A percentile compares a stretch with the other conserved stretches of the same genome.
These are phyloP conservation scores for Phytophthora hibernalis DNA, from an alignment of 352 stramenopile genomes.

Conservation along the genomic window DNA sequence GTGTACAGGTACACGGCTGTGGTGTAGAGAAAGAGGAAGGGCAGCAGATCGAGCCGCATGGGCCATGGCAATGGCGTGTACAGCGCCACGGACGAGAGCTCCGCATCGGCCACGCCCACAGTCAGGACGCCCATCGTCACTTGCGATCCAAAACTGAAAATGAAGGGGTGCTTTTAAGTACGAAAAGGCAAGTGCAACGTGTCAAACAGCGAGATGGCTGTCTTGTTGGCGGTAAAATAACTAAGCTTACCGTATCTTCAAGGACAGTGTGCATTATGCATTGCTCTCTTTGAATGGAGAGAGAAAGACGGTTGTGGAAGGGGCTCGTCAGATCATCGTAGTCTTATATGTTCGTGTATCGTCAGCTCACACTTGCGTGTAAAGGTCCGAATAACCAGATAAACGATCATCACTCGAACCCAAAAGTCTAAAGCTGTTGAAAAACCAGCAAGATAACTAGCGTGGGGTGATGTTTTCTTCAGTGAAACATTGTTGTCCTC, in stretches of 20 bases:
- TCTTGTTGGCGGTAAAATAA: background rate
- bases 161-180: slow-evolving; percentile 40
- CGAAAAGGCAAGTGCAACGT: slow-evolving; percentile 30
- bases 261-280: too few species aligned
- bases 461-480: slow-evolving; percentile 46
- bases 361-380: slow-evolving; percentile 62
- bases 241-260: too few species aligned
- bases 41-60: slow-evolving; percentile 70
- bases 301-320: background rate
- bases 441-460: background rate
- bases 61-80: slow-evolving; percentile 67
- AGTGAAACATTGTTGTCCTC: slow-evolving; percentile 66
- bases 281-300: background rate
- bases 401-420: slow-evolving; percentile 77
- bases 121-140: slow-evolving; percentile 23
- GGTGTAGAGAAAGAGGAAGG: slow-evolving; percentile 73
- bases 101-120: slow-evolving; percentile 59
- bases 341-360: slow-evolving; percentile 81
- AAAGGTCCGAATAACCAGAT: slow-evolving; percentile 62
- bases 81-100: slow-evolving; percentile 61
- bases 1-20: slow-evolving; percentile 69
- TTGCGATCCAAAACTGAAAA: slow-evolving; percentile 21
- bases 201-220: slow-evolving; percentile 13
- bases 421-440: background rate
- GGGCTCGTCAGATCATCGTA: slow-evolving; percentile 89